These are phyloP conservation scores for Saccharomycopsis fodiens DNA, from an alignment of 805 yeast species.

Conservation along the genomic window DNA sequence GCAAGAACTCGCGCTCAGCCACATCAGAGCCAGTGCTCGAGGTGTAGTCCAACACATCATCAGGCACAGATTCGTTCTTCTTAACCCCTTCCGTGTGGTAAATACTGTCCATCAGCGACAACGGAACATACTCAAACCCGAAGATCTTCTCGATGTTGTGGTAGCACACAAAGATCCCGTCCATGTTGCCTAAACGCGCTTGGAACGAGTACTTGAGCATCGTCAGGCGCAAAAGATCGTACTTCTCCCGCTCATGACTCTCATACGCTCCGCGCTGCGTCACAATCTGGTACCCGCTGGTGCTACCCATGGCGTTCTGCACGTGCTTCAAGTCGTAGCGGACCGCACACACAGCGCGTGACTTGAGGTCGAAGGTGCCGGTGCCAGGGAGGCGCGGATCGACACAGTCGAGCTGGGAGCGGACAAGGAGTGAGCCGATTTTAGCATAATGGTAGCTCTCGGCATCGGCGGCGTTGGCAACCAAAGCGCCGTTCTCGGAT, in stretches of 20 bases:
- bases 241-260: constrained; percentile 74
- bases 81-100: constrained; percentile 34
- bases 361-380: constrained; percentile 87
- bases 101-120: constrained; percentile 60
- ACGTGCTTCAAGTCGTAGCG: constrained; percentile 67
- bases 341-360: constrained; percentile 84
- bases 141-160: constrained; percentile 76
- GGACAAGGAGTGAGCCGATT: constrained; percentile 61
- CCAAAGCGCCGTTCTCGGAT: constrained; percentile 9
- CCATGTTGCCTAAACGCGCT: constrained; percentile 94
- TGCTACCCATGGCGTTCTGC: constrained; percentile 32
- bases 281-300: constrained; percentile 59
- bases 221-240: constrained; percentile 68
- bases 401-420: constrained; percentile 87
- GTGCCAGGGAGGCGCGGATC: constrained; percentile 76
- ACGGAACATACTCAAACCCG: constrained; percentile 85
- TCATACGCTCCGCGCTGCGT: constrained; percentile 59
- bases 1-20: constrained; percentile 63
- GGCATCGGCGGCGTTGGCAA: constrained; percentile 20
- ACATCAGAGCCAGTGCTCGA: constrained; percentile 35
- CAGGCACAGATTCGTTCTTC: not conserved
- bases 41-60: constrained; percentile 20
- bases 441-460: constrained; percentile 66
- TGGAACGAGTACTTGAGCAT: constrained; percentile 81
- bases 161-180: constrained; percentile 88